Conservation (phyloP, 108 stramenopile species). For the Cyclotella atomus region DNA sequence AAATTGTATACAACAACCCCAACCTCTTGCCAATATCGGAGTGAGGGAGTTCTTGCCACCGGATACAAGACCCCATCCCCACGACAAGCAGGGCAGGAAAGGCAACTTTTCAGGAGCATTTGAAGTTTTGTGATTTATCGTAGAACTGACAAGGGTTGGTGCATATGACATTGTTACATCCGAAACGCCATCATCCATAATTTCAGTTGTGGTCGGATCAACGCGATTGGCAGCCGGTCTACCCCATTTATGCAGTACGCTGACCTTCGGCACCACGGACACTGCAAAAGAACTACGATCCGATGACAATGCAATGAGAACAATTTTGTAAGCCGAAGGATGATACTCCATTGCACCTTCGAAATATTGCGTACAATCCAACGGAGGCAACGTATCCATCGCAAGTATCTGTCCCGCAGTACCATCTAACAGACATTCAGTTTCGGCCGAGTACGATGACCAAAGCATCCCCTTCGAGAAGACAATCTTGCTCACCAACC, state of each 20-base stretch:
- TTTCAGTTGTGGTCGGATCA: constrained; percentile 21
- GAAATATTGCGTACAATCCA: constrained; percentile 35
- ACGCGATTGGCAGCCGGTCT: constrained; percentile 56
- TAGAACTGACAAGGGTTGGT: not conserved
- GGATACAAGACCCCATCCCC: constrained; percentile 87
- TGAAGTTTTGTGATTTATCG: not conserved
- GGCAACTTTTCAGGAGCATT: constrained; percentile 20
- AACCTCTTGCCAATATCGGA: constrained; percentile 83
- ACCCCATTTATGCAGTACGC: constrained; percentile 86
- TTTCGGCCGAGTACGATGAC: constrained; percentile 76
- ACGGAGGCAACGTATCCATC: constrained; percentile 69
- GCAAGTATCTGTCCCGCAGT: constrained; percentile 86
- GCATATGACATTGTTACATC: constrained; percentile 15
- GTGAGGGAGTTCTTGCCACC: constrained; percentile 74
- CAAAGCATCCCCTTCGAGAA: constrained; percentile 80
- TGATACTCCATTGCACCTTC: constrained; percentile 13
- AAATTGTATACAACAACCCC: constrained; percentile 86
- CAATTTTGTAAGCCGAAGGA: constrained; percentile 45
- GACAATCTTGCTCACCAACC: constrained; percentile 85
- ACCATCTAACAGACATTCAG: constrained; percentile 90
- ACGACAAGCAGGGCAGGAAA: constrained; percentile 82
- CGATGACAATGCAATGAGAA: constrained; percentile 82
- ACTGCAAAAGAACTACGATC: constrained; percentile 87
- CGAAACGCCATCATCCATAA: constrained; percentile 2
- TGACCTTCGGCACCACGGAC: constrained; percentile 82